phyloP scores from a whole-genome alignment of 2,329 filamentous ascomycete genomes.

The Calonectria pteridis region DNA sequence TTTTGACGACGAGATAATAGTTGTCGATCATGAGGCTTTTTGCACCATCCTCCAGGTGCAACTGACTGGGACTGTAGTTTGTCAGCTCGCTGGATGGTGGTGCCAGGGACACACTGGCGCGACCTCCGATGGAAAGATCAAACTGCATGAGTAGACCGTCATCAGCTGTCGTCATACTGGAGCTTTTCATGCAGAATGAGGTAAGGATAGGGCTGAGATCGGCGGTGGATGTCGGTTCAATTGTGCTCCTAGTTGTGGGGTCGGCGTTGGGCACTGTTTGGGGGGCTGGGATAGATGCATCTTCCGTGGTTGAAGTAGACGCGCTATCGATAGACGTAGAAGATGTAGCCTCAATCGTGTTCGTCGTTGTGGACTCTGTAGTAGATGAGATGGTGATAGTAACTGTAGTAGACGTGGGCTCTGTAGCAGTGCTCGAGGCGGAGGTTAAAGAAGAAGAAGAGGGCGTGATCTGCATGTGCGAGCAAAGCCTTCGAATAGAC shows the following conservation, averaged over 20 bases:
- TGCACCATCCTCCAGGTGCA: background rate
- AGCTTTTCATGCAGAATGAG: background rate
- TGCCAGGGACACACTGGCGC: background rate
- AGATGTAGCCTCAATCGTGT: too few species aligned
- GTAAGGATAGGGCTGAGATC: background rate
- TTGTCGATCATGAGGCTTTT: background rate
- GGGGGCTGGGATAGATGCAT: background rate
- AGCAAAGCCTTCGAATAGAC: background rate
- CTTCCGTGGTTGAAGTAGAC: background rate
- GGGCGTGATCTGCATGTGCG: background rate
- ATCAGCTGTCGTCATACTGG: background rate
- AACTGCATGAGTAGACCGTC: background rate
- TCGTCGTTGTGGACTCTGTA: too few species aligned
- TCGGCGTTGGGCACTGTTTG: background rate
- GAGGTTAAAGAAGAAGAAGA: background rate
- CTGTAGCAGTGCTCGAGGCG: background rate
- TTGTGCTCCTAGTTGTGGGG: background rate
- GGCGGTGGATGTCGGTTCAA: background rate
- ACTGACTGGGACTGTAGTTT: background rate
- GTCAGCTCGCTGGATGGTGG: background rate
- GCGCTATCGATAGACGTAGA: background rate
- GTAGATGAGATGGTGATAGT: background rate
- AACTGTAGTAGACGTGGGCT: background rate
- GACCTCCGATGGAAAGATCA: accelerated
- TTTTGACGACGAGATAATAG: background rate